These are phyloP conservation scores for Entophlyctis luteolus DNA, from an alignment of 192 early-diverging fungal species.

Conservation along the genomic window DNA sequence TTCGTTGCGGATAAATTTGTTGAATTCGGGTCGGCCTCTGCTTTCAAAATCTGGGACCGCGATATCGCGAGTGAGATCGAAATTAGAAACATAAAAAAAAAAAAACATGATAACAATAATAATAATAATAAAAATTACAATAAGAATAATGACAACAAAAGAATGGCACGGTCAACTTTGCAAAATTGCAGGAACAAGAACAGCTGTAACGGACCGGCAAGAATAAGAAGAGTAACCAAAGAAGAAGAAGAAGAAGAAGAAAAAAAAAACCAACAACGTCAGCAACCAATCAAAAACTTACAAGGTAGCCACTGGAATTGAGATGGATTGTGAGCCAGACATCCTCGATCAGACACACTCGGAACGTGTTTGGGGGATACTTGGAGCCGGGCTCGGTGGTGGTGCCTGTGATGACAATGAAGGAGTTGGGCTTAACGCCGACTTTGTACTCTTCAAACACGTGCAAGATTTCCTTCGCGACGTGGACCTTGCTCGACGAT, in stretches of 20 bases:
- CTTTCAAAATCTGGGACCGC: slow-evolving; percentile 8
- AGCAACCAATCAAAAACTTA: too few relatives aligned
- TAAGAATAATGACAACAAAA: background rate
- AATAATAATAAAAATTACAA: background rate
- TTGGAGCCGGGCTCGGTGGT: slow-evolving; percentile 19
- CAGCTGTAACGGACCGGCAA: background rate
- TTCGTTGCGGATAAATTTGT: slow-evolving; percentile 6
- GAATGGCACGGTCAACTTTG: background rate
- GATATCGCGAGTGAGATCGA: background rate
- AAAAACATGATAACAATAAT: background rate
- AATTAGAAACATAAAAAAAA: background rate
- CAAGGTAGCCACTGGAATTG: slow-evolving; percentile 17
- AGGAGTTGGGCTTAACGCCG: slow-evolving; percentile 21
- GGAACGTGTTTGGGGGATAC: slow-evolving; percentile 22
- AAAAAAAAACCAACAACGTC: too few relatives aligned
- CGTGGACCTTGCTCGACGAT: slow-evolving; percentile 1
- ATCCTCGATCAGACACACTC: slow-evolving; percentile 20
- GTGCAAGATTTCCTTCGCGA: slow-evolving; percentile 20
- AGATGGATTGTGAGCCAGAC: slow-evolving; percentile 23
- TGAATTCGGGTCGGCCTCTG: slow-evolving; percentile 19
- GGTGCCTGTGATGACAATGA: slow-evolving; percentile 22
- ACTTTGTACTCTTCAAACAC: slow-evolving; percentile 25
- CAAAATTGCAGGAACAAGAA: background rate
- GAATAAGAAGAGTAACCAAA: background rate
- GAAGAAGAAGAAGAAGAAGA: too few relatives aligned